Base-by-base conservation (phyloP, 1,284 basidiomycete species). In the Amylostereum chailletii region DNA sequence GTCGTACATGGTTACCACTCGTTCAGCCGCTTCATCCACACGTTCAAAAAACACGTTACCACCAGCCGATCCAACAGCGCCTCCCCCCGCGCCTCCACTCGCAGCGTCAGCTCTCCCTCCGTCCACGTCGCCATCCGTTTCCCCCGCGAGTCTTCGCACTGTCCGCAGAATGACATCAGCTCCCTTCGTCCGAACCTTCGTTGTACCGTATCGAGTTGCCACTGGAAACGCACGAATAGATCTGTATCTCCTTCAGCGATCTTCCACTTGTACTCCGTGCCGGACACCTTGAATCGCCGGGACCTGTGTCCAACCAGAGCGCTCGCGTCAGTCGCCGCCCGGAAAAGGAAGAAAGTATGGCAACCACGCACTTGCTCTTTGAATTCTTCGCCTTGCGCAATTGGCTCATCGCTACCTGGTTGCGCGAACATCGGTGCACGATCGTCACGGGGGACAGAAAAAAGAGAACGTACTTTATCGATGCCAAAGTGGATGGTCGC, bases 221-320 rank as follows among this genome's bases (percentile, higher is more conserved):
- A 44, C 41, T 9, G 31, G 45, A 29, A 19, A 62, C 75, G 57
- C 57, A 81, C 79, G 51, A 71, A 64, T 46, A 81, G 64, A 59
- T 76, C 72, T 34, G 45, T 57, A 41, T 66, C 67, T 49, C 74
- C 71, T 41, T 74, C 71, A 48, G 62, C 62, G 42, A 72, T 63
- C 60, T 77, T 81, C 79, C 79, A 81, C 57, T 79, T 81, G 64
- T 80, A 81, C 55, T 78, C 74, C 30, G 65, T 59, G 33, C 70
- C 70, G 27, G 62, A 63, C 37, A 64, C 74, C 56, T 72, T 77
- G 65, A 80, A 81, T 33, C 78, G 66, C 48, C 79, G 71, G 19
- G 79, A 79, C 51, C 76, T 77, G 46, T 11, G 39, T 6, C 5
- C 33, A 9, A 29, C 31, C 5, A 19, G 19, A 19, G 19, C 19